phyloP scores from a whole-genome alignment of 192 early-diverging fungal species.

The Chytriomyces confervae region DNA sequence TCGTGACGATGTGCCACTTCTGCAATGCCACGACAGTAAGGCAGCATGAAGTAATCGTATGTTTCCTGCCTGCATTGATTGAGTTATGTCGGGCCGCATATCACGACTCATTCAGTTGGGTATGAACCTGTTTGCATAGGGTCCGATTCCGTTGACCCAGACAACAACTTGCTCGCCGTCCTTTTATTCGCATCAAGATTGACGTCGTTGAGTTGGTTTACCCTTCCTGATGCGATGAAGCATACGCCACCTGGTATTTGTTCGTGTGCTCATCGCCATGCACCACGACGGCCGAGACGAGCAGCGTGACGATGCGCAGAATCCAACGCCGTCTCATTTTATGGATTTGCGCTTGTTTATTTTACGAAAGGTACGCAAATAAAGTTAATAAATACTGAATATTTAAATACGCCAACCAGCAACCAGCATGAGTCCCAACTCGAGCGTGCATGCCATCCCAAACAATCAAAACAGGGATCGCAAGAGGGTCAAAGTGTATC shows the following conservation, averaged over 20 bases:
- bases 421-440: too few species aligned
- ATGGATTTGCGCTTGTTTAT: background rate
- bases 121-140: constrained; percentile 51
- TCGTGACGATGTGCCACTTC: constrained; percentile 73
- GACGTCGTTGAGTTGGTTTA: too few species aligned
- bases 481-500: constrained; percentile 84
- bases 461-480: background rate
- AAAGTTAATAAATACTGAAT: too few species aligned
- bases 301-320: background rate
- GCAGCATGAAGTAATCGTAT: constrained; percentile 75
- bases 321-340: background rate
- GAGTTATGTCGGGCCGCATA: background rate
- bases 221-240: background rate
- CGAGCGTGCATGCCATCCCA: too few species aligned
- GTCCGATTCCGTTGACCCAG: constrained; percentile 29
- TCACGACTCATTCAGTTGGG: background rate
- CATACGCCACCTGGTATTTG: constrained; percentile 23
- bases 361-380: too few species aligned
- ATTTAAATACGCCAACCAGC: too few species aligned
- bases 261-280: constrained; percentile 40
- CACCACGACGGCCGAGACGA: background rate
- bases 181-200: background rate
- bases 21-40: constrained; percentile 70
- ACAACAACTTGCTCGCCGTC: constrained; percentile 64
- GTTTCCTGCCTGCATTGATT: constrained; percentile 65